Evolutionary conservation across 805 yeast species (phyloP), one percentile per base, ranked within the genome.

Genomic region (Kluyveromyces nonfermentans): DNA sequence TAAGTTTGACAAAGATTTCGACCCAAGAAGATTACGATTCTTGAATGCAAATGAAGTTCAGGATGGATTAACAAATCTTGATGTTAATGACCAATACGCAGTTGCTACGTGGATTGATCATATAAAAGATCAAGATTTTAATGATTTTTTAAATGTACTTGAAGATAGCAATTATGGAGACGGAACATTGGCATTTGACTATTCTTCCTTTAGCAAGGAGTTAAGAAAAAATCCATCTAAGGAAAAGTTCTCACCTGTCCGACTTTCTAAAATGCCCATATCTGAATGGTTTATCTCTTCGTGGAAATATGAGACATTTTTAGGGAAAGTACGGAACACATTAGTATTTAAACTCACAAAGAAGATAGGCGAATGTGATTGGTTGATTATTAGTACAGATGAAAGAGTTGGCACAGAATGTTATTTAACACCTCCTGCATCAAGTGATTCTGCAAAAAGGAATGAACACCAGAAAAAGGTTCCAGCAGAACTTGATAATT

Each of bases 231-330:
- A 44, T 7, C 34, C 42, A 7, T 12, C 16, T 9, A 46, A 36
- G 39, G 47, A 45, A 16, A 21, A 35, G 7, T 36, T 34, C n/a
- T n/a, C 52, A 52, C 62, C 63, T 6, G 63, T 63, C 7, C 56
- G 66, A 41, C 57, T 66, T 12, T 65, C 68, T 2, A 66, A 66
- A 47, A 45, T 63, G 32, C 62, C 57, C n/a, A 54, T 65, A 33
- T 62, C 64, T 20, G 67, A 65, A 41, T 66, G 69, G 69, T 64
- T 65, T 37, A 62, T 65, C 38, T 63, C 64, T 35, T 60, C 68
- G 19, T 67, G 70, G 71, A 65, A 66, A 45, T 60, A 63, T 37
- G 71, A 66, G 45, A 62, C 67, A 14, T 64, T 63, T 41, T 53
- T 63, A 46, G 65, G 65, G 6, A 58, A 55, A 22, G 52, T 65